Conservation (phyloP, 1,284 basidiomycete genomes). For the Ceratobasidium sp. region DNA sequence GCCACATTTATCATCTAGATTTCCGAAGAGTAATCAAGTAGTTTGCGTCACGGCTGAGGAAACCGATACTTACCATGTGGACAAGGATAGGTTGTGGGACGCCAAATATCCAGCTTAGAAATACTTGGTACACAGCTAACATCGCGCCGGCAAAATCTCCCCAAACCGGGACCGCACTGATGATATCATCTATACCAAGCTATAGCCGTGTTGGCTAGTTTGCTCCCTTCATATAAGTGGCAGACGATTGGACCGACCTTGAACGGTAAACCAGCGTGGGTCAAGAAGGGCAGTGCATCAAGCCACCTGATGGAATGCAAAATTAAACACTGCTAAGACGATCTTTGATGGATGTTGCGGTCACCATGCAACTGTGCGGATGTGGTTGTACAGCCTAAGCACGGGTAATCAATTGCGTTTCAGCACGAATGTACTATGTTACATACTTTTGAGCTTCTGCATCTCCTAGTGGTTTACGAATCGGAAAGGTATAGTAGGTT, state of each 20-base stretch:
- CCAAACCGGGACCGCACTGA: constrained; percentile 52
- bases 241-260: too few species aligned
- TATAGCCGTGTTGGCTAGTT: background rate
- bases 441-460: constrained; percentile 53
- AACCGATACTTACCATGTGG: constrained; percentile 50
- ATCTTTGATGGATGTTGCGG: background rate
- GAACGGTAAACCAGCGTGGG: constrained; percentile 49
- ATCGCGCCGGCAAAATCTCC: constrained; percentile 54
- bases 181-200: constrained; percentile 50
- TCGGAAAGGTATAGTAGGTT: constrained; percentile 46
- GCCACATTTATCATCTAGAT: constrained; percentile 52
- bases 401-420: background rate
- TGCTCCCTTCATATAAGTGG: background rate
- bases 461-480: constrained; percentile 48
- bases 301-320: constrained; percentile 46
- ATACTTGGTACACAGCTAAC: constrained; percentile 54
- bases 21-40: background rate
- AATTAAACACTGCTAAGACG: background rate
- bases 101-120: constrained; percentile 54
- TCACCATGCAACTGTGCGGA: constrained; percentile 53
- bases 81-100: constrained; percentile 51
- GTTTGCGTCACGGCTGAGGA: too few species aligned
- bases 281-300: constrained; percentile 50
- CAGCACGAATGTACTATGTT: background rate
- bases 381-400: constrained; percentile 54